These are phyloP conservation scores for Globisporangium nodosum DNA, from an alignment of 352 stramenopile genomes.

Conservation along the genomic window DNA sequence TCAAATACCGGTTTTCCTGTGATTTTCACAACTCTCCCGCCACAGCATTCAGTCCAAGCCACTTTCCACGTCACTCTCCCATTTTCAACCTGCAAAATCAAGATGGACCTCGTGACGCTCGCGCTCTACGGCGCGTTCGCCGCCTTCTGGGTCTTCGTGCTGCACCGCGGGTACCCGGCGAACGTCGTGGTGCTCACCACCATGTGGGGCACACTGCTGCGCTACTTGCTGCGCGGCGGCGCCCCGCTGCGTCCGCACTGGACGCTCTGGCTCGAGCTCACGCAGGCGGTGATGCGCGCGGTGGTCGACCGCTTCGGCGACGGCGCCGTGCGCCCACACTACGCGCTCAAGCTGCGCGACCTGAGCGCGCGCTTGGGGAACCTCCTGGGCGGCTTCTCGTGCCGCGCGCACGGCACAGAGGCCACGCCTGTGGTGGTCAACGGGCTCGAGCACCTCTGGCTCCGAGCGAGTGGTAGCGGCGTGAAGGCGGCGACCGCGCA, in stretches of 20 bases:
- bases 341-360: conserved; percentile 17
- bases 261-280: conserved; percentile 31
- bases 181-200: conserved; percentile 9
- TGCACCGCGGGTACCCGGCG: conserved; percentile 2
- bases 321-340: conserved; percentile 5
- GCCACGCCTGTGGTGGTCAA: conserved; percentile 25
- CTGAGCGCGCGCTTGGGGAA: conserved; percentile 18
- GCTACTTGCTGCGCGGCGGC: conserved; percentile 2
- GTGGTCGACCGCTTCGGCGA: conserved; percentile 18
- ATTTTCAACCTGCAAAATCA: too few relatives aligned
- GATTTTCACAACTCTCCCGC: too few relatives aligned
- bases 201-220: background rate
- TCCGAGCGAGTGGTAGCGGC: conserved; percentile 5
- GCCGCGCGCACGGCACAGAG: conserved; percentile 11
- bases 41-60: too few relatives aligned
- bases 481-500: background rate
- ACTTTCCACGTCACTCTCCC: too few relatives aligned
- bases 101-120: conserved; percentile 1
- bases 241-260: conserved; percentile 19
- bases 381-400: conserved; percentile 20
- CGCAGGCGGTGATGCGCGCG: conserved; percentile 14
- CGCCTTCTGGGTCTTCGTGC: conserved; percentile 1
- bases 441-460: conserved; percentile 41
- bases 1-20: too few relatives aligned
- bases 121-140: conserved; percentile 1